Evolutionary conservation across 208 protist genomes (phyloP), one percentile per base, ranked within the genome.

Genomic region (Leishmania major): DNA sequence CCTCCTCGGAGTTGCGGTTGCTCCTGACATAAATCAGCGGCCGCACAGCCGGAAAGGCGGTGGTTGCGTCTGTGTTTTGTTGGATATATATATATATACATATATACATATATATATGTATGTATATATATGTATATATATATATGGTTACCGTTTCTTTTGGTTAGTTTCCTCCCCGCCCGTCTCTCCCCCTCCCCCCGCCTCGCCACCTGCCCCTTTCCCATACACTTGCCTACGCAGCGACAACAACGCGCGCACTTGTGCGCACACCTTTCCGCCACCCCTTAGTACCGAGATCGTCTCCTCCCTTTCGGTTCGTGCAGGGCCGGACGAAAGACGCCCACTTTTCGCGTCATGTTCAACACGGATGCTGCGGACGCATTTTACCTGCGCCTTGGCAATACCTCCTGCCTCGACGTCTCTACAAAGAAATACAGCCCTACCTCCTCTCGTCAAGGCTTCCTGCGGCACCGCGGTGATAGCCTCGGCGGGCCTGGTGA

Each of bases 341-440:
- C 2, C 25, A 5, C 45, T 13, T 4, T 60, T 62, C 17, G 7
- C 17, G 35, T 55, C 11, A 90, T 90, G 87, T 84, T 85, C 80
- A 85, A 86, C 81, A 84, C 80, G 7, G 84, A 85, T 37, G 75
- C 69, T 10, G 87, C 77, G 11, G 84, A 90, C 60, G 80, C 84
- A n/a, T 86, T 69, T 55, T 90, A 84, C 60, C 78, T 85, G 71
- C 74, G 67, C 71, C 11, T 17, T 35, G 67, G 75, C 59, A 77
- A 60, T 73, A 72, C 35, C 7, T 51, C 77, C 17, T 62, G 64
- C 35, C 76, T 73, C 40, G 81, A 84, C 31, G 76, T 78, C 47
- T 40, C 51, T 17, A 40, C 47, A 10, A 77, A 81, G 35, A 57
- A 74, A 11, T 55, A 49, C 60, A 53, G 5, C 40, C 1, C 59